Conservation (phyloP, 257 asterid genomes). For the Thymus mandschuricus region DNA sequence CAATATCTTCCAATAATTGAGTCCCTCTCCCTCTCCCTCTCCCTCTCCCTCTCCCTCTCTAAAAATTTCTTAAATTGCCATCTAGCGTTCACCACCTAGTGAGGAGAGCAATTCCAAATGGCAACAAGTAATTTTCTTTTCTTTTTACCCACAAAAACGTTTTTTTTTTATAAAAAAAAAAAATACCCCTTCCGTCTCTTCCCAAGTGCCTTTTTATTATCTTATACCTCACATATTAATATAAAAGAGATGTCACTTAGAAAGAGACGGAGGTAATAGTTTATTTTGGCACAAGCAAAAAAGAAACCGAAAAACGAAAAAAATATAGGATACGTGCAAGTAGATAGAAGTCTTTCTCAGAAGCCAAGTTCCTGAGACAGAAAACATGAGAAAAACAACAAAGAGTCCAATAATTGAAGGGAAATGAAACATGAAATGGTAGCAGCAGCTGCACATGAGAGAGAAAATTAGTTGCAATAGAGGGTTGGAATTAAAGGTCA, state of each 20-base stretch:
- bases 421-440: not conserved
- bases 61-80: constrained; percentile 32
- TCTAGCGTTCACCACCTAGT: constrained; percentile 19
- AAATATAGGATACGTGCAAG: constrained; percentile 7
- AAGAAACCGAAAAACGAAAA: not conserved
- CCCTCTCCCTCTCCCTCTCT: not conserved
- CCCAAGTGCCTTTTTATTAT: too few relatives aligned
- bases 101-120: constrained; percentile 20
- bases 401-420: constrained; percentile 32
- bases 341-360: constrained; percentile 23
- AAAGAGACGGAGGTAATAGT: too few relatives aligned
- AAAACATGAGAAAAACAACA: constrained; percentile 18
- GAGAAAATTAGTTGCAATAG: constrained; percentile 29
- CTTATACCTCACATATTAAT: too few relatives aligned
- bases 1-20: constrained; percentile 33
- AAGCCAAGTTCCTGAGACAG: constrained; percentile 8
- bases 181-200: too few relatives aligned
- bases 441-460: constrained; percentile 29
- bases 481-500: constrained; percentile 42
- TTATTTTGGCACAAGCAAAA: not conserved
- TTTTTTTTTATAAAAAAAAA: too few relatives aligned
- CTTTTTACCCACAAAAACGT: not conserved
- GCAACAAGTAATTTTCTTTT: constrained; percentile 2
- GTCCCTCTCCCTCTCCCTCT: constrained; percentile 8
- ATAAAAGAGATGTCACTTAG: too few relatives aligned